A percentile compares a stretch with the other conserved stretches of the same genome.
Evolutionary conservation across 306 rosid genomes (phyloP).

Genomic region (Crataegus laevigata): DNA sequence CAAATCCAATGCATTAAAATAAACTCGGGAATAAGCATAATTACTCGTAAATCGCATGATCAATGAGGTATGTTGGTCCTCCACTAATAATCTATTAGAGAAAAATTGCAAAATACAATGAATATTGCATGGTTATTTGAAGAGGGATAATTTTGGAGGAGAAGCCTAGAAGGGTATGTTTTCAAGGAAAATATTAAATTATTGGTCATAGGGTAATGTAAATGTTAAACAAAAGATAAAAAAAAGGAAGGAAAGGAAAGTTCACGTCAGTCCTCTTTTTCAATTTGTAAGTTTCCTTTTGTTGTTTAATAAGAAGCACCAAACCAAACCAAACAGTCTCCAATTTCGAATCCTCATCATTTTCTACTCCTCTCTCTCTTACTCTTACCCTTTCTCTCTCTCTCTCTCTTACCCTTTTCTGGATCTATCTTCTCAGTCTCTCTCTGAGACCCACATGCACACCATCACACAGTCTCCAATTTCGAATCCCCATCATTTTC

Average conservation of each 20-base stretch:
- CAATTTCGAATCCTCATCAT: slow-evolving; percentile 34
- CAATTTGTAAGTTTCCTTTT: slow-evolving; percentile 75
- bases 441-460: too few species aligned
- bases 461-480: too few species aligned
- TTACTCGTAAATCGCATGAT: background rate
- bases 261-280: slow-evolving; percentile 65
- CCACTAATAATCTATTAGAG: background rate
- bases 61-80: background rate
- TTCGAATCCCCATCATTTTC: too few species aligned
- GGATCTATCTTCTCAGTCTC: too few species aligned
- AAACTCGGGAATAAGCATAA: too few species aligned
- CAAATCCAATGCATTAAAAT: too few species aligned
- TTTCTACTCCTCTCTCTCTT: slow-evolving; percentile 27
- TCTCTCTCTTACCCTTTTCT: too few species aligned
- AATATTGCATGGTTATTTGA: slow-evolving; percentile 12
- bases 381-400: slow-evolving; percentile 10
- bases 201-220: background rate
- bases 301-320: slow-evolving; percentile 59
- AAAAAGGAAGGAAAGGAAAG: background rate
- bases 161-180: slow-evolving; percentile 24
- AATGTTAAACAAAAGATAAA: background rate
- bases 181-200: slow-evolving; percentile 12
- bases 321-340: slow-evolving; percentile 8
- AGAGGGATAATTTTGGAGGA: background rate
- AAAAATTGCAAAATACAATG: background rate